Conservation (phyloP, 148 eudicot genomes). For the Euryodendron excelsum region DNA sequence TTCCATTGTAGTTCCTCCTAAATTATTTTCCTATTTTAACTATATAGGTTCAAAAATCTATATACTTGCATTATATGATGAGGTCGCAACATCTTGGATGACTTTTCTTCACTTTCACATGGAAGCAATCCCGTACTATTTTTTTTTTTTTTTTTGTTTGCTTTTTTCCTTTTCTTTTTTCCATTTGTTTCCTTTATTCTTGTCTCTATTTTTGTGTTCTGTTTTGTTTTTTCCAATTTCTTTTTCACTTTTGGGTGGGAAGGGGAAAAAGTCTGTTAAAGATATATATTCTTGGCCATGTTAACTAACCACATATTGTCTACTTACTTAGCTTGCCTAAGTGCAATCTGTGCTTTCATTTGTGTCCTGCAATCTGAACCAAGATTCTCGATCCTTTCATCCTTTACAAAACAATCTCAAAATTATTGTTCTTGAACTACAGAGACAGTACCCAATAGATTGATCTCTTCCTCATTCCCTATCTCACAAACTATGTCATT, state of each 20-base stretch:
- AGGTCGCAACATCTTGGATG: too few relatives aligned
- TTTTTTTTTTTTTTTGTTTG: not conserved
- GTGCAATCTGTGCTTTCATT: not conserved
- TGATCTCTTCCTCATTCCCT: not conserved
- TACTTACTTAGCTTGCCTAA: not conserved
- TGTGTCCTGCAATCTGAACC: not conserved
- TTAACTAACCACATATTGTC: not conserved
- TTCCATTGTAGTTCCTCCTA: too few relatives aligned
- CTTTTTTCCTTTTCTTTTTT: not conserved
- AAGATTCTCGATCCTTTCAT: not conserved
- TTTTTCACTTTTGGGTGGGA: not conserved
- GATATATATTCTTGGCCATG: not conserved
- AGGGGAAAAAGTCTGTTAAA: not conserved
- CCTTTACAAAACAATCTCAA: constrained; percentile 4
- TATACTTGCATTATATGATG: too few relatives aligned
- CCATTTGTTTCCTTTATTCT: not conserved
- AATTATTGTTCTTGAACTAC: constrained; percentile 5
- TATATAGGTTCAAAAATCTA: too few relatives aligned
- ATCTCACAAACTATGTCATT: not conserved
- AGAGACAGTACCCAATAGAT: not conserved
- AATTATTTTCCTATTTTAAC: too few relatives aligned
- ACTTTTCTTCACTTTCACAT: too few relatives aligned
- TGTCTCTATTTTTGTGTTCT: too few relatives aligned
- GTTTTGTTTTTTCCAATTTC: not conserved
- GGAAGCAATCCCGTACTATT: too few relatives aligned